Evolutionary conservation across 2,329 filamentous ascomycete species (phyloP), one percentile per base, ranked within the genome.

Genomic region (Drechslera avenae): DNA sequence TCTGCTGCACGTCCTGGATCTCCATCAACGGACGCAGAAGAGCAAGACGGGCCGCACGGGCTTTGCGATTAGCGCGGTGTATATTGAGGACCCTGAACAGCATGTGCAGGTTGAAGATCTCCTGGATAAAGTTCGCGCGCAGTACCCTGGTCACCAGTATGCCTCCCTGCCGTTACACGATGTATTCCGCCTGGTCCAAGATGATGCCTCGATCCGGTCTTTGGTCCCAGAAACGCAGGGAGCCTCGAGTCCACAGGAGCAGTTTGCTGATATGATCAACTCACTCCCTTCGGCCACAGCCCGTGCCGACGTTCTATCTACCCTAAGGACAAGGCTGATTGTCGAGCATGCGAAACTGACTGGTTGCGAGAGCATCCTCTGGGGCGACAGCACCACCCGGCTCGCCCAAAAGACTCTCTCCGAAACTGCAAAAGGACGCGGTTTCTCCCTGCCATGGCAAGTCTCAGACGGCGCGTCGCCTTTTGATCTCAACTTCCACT

Each of bases 341-440:
- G 78, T 91, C 5, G 64, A 72, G 36, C 54, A 69, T 21, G 70
- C 71, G 8, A 80, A 83, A 54, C 72, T 77, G 13, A 75, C 81
- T 21, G 75, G 68, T 10, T 94, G 86, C 69, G 83, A 87, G 57
- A 86, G 85, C 10, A 81, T 97, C 34, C 75, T 97, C 1, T 87
- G 94, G 73, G 92, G 90, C 17, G 87, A 93, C 74, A 95, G 86
- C 59, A 96, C 94, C 16, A 97, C 91, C 4, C 84, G 86, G 13
- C 84, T 99, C 23, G 93, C 94, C 3, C 90, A 93, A 60, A 86
- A 90, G 65, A 90, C 91, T 0, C 83, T 99, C 12, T 81, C 90
- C 5, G 90, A 94, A 75, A 91, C 93, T 2, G 91, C 93, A 18
- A 97, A 96, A 75, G 94, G 94, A 1, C 83, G 93, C 40, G 94